Evolutionary conservation across 1,284 basidiomycete species (phyloP), one percentile per base, ranked within the genome.

Genomic region (Testicularia cyperi): DNA sequence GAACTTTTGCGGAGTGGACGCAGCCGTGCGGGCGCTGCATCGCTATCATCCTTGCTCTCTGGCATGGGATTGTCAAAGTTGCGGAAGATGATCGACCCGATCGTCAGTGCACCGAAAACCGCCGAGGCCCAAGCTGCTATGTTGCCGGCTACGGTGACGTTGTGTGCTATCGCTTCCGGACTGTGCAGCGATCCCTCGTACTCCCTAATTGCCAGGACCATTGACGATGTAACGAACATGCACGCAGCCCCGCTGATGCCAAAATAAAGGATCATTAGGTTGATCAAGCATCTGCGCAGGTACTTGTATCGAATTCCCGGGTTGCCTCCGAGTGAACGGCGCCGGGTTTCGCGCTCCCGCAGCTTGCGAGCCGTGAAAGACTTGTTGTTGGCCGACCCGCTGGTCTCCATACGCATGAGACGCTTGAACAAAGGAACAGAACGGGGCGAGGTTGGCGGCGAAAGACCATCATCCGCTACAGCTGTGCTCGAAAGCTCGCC

Each of bases 211-310:
- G 65, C 63, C 1, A 68, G 36, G 18, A 47, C 47, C 34, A 57
- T 44, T 6, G 66, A 45, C 13, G 57, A 22, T 13, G 31, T 43
- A 12, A 64, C 39, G 16, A 62, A 70, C 21, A 45, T 39, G 38
- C 42, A 41, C 9, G 65, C 67, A 2, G 49, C 67, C n/a, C 45
- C 39, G 21, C 60, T 65, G 39, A 70, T 63, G 38, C 61, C 53
- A 19, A 57, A n/a, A 38, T 68, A 68, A 13, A 70, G 49, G 15
- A 70, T 51, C 16, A 58, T 37, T 15, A 70, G 44, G 39, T 68
- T 68, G 43, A 68, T 42, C 35, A 65, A 36, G 32, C 67, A 70
- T 6, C 67, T 33, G 5, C 67, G 62, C 27, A 70, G 45, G 51
- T 70, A 68, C 29, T 39, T 48, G 46, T 61, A 68, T 15, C 52